Evolutionary conservation across 1,139 yeast species (phyloP).

Genomic region (Pichia sp.): DNA sequence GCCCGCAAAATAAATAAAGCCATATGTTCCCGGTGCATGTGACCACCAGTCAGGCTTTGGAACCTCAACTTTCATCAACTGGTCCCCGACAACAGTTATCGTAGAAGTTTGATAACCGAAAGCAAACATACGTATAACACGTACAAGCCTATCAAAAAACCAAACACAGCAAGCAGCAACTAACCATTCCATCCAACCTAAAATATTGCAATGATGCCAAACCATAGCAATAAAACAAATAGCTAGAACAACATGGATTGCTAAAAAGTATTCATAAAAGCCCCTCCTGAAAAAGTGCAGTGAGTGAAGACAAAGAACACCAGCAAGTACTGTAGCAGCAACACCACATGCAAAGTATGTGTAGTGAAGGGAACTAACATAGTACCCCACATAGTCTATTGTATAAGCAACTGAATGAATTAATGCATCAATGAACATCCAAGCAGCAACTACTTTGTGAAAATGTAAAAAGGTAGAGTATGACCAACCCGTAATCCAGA

Average conservation of each 20-base stretch:
- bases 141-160: slow-evolving; percentile 36
- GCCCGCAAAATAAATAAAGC: slow-evolving; percentile 34
- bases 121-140: slow-evolving; percentile 34
- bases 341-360: slow-evolving; percentile 36
- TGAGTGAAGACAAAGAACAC: slow-evolving; percentile 43
- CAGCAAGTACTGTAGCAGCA: slow-evolving; percentile 37
- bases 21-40: slow-evolving; percentile 41
- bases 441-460: slow-evolving; percentile 4
- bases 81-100: slow-evolving; percentile 28
- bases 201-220: slow-evolving; percentile 37
- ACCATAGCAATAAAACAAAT: slow-evolving; percentile 37
- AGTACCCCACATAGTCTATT: slow-evolving; percentile 7
- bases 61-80: slow-evolving; percentile 39
- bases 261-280: slow-evolving; percentile 41
- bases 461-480: slow-evolving; percentile 3
- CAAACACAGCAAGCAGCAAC: slow-evolving; percentile 38
- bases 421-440: slow-evolving; percentile 4
- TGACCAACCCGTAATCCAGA: slow-evolving; percentile 3
- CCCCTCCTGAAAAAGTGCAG: slow-evolving; percentile 42
- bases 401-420: slow-evolving; percentile 5
- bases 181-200: slow-evolving; percentile 46
- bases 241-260: slow-evolving; percentile 36
- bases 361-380: slow-evolving; percentile 25
- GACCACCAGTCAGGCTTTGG: slow-evolving; percentile 41
- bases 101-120: slow-evolving; percentile 36